These are phyloP conservation scores for Lunularia cruciata DNA, from an alignment of 225 moss, liverwort and hornwort genomes.

Conservation along the genomic window DNA sequence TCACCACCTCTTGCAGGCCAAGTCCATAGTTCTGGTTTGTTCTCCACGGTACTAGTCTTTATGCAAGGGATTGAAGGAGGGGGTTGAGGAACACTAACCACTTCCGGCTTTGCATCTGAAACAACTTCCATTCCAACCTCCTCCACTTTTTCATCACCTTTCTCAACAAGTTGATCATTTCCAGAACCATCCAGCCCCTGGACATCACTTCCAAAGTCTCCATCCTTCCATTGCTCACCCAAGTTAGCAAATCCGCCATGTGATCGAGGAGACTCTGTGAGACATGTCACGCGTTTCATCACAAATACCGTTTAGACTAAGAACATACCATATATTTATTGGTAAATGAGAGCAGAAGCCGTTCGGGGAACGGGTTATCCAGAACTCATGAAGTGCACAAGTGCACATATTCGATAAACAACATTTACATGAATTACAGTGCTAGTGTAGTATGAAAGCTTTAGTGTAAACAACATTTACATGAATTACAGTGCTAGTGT, in stretches of 20 bases:
- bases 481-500: too few relatives aligned
- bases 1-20: conserved; percentile 94
- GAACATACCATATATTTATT: too few relatives aligned
- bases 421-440: too few relatives aligned
- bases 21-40: conserved; percentile 62
- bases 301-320: too few relatives aligned
- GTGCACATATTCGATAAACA: too few relatives aligned
- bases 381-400: too few relatives aligned
- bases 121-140: conserved; percentile 24
- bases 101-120: conserved; percentile 19
- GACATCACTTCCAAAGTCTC: conserved; percentile 46
- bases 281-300: too few relatives aligned
- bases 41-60: conserved; percentile 44
- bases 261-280: conserved; percentile 56
- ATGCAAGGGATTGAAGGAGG: conserved; percentile 29
- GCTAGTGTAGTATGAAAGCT: too few relatives aligned
- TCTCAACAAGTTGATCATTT: conserved; percentile 41
- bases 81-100: conserved; percentile 26
- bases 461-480: too few relatives aligned
- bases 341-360: too few relatives aligned
- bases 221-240: conserved; percentile 58
- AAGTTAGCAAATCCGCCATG: conserved; percentile 57
- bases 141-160: conserved; percentile 43
- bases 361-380: too few relatives aligned
- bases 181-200: conserved; percentile 34